phyloP scores from a whole-genome alignment of 441 rosid genomes.

The Bocquillonia castaneifolia region DNA sequence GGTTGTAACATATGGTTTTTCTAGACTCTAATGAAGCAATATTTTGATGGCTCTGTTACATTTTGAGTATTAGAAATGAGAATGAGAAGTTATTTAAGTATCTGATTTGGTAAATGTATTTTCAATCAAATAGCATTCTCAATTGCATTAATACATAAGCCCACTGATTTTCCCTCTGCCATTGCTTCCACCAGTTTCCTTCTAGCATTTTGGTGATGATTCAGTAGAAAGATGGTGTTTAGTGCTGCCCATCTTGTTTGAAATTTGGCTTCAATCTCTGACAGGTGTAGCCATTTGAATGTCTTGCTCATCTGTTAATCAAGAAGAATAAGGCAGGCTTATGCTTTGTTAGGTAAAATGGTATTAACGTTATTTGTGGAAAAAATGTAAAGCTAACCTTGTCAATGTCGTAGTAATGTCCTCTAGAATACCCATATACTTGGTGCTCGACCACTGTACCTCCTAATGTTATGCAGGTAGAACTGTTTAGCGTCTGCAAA shows the following conservation, averaged over 20 bases:
- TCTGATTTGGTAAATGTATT: too few relatives aligned
- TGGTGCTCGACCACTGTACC: conserved; percentile 48
- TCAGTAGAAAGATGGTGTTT: conserved; percentile 33
- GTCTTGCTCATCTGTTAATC: conserved; percentile 29
- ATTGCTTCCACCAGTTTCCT: conserved; percentile 37
- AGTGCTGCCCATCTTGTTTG: conserved; percentile 46
- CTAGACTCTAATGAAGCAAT: too few relatives aligned
- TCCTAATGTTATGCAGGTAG: conserved; percentile 47
- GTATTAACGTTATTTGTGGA: not conserved
- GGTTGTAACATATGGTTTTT: conserved; percentile 17
- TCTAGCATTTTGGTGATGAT: conserved; percentile 26
- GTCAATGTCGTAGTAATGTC: conserved; percentile 39
- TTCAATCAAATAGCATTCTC: conserved; percentile 22
- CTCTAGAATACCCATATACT: conserved; percentile 40
- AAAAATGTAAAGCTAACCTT: conserved; percentile 26
- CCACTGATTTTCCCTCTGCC: conserved; percentile 35
- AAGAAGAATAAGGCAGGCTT: not conserved
- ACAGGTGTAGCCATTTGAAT: conserved; percentile 32
- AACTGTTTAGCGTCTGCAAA: conserved; percentile 43
- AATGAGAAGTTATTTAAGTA: too few relatives aligned
- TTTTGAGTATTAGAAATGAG: too few relatives aligned
- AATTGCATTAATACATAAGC: conserved; percentile 40
- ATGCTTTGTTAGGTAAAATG: not conserved
- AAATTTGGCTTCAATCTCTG: conserved; percentile 23
- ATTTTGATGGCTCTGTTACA: too few relatives aligned